These are phyloP conservation scores for Linum tenue DNA, from an alignment of 345 rosid species.

Conservation along the genomic window DNA sequence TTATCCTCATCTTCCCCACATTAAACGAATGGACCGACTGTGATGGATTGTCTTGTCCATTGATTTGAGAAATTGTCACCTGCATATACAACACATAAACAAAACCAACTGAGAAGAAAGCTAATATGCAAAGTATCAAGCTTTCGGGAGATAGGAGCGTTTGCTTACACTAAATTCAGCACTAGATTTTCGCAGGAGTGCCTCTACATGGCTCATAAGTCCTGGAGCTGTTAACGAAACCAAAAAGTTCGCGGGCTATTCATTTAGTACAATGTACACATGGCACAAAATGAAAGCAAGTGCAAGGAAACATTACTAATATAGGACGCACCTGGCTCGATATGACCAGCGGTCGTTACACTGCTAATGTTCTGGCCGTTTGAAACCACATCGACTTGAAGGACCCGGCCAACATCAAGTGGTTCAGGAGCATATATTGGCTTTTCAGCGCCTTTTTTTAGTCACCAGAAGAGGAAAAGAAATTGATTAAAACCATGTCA, in stretches of 20 bases:
- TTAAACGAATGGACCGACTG: conserved; percentile 50
- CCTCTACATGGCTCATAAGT: conserved; percentile 56
- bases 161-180: conserved; percentile 68
- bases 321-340: conserved; percentile 45
- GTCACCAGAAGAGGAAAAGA: neutral
- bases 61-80: conserved; percentile 81
- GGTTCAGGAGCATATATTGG: conserved; percentile 87
- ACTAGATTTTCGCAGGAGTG: conserved; percentile 72
- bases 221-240: conserved; percentile 51
- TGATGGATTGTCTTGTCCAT: conserved; percentile 77
- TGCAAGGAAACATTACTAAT: neutral
- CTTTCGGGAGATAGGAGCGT: too few relatives aligned
- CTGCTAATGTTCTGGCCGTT: conserved; percentile 47
- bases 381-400: conserved; percentile 56
- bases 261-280: neutral
- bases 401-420: conserved; percentile 56
- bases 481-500: conserved; percentile 12
- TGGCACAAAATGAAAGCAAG: neutral
- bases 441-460: conserved; percentile 54
- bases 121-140: too few relatives aligned
- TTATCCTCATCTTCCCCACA: conserved; percentile 82
- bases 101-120: neutral
- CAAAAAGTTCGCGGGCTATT: neutral
- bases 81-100: conserved; percentile 14
- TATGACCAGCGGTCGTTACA: conserved; percentile 51